Conservation (phyloP, 2,329 filamentous ascomycete species). For the Trichothecium roseum region DNA sequence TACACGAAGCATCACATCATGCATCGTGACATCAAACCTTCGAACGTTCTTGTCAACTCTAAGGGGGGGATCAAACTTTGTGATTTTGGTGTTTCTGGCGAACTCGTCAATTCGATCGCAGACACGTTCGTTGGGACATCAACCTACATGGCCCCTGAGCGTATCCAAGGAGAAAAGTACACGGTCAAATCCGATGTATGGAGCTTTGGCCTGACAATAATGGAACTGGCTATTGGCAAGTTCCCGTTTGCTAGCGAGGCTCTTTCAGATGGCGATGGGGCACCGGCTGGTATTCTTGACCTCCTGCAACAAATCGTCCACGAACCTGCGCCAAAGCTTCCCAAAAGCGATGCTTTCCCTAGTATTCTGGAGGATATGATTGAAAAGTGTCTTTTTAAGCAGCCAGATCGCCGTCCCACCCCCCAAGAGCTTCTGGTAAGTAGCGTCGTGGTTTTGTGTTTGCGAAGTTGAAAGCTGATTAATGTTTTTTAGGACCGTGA, state of each 20-base stretch:
- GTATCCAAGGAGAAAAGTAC: constrained; percentile 94
- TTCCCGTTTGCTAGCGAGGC: constrained; percentile 81
- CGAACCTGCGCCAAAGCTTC: constrained; percentile 84
- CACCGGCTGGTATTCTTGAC: constrained; percentile 90
- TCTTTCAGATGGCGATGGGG: constrained; percentile 62
- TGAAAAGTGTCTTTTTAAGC: constrained; percentile 87
- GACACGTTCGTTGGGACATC: constrained; percentile 98
- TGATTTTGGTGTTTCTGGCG: constrained; percentile 97
- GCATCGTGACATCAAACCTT: constrained; percentile 98
- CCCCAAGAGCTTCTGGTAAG: constrained; percentile 87
- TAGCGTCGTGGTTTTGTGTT: constrained; percentile 4
- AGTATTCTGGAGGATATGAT: constrained; percentile 94
- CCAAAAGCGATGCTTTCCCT: constrained; percentile 96
- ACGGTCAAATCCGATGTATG: constrained; percentile 98
- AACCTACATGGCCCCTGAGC: constrained; percentile 98
- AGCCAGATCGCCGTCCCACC: constrained; percentile 78
- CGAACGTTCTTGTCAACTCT: constrained; percentile 94
- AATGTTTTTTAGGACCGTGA: constrained; percentile 61
- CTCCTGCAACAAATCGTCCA: constrained; percentile 95
- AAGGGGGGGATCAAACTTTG: constrained; percentile 92
- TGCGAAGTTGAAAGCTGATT: constrained; percentile 1
- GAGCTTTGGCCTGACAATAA: constrained; percentile 91
- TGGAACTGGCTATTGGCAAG: constrained; percentile 95
- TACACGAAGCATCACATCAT: constrained; percentile 96
- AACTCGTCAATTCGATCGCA: constrained; percentile 94